Conservation (phyloP, 2,329 filamentous ascomycete genomes). For the Talaromyces sp. region DNA sequence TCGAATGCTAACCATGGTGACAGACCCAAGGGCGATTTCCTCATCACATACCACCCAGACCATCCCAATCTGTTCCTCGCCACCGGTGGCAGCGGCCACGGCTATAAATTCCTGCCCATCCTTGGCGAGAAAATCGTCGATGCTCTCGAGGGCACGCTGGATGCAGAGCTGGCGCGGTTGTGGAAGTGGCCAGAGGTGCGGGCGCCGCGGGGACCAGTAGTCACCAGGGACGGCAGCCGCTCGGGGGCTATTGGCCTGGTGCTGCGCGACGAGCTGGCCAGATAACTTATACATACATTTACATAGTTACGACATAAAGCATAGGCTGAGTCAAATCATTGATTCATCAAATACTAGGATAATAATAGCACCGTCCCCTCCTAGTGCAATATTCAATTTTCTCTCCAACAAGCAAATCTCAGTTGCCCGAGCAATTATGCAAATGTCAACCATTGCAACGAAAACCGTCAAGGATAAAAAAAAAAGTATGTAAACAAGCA, state of each 20-base stretch:
- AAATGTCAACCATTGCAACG: constrained; percentile 1
- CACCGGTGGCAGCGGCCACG: constrained; percentile 52
- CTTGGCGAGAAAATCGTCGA: constrained; percentile 50
- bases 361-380: neutral
- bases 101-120: constrained; percentile 51
- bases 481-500: constrained; percentile 17
- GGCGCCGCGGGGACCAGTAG: neutral
- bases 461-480: constrained; percentile 14
- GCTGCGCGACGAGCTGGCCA: constrained; percentile 36
- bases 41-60: constrained; percentile 64
- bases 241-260: constrained; percentile 18
- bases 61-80: constrained; percentile 49
- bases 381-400: neutral
- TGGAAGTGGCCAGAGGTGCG: constrained; percentile 40
- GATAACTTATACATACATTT: constrained; percentile 4
- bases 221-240: constrained; percentile 12
- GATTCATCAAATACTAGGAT: constrained; percentile 1
- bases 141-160: constrained; percentile 41
- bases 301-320: no score
- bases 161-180: constrained; percentile 34
- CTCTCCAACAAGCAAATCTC: constrained; percentile 8
- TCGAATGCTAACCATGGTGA: neutral
- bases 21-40: constrained; percentile 61
- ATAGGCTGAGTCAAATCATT: neutral
- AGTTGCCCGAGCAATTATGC: constrained; percentile 12